These are phyloP conservation scores for Tulasnella sp. DNA, from an alignment of 768 basidiomycete species.

Conservation along the genomic window DNA sequence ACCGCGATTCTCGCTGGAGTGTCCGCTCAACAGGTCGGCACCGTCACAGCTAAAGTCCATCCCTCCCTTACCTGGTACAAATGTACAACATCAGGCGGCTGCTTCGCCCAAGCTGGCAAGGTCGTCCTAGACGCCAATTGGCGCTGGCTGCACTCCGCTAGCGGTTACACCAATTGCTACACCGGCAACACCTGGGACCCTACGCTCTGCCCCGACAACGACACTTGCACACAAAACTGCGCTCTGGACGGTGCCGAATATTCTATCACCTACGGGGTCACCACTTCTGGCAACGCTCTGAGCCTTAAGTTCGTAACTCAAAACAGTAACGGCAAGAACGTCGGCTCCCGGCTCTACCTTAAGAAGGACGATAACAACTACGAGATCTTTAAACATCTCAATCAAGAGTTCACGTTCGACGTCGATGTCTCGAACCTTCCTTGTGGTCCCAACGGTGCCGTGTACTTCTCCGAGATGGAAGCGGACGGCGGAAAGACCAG, in stretches of 20 bases:
- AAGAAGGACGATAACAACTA: conserved; percentile 32
- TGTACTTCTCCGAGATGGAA: conserved; percentile 52
- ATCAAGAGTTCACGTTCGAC: conserved; percentile 52
- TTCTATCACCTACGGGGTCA: conserved; percentile 11
- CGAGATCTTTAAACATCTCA: conserved; percentile 39
- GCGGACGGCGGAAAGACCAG: conserved; percentile 41
- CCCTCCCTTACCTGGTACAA: conserved; percentile 36
- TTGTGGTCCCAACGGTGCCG: conserved; percentile 49
- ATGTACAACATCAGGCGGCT: conserved; percentile 30
- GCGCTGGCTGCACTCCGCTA: conserved; percentile 26
- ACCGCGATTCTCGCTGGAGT: conserved; percentile 11
- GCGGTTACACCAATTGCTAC: conserved; percentile 33
- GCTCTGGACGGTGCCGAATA: conserved; percentile 25
- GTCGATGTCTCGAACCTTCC: conserved; percentile 46
- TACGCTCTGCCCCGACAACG: conserved; percentile 28
- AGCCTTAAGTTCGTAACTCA: conserved; percentile 14
- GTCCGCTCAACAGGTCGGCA: conserved; percentile 37
- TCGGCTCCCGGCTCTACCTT: conserved; percentile 32
- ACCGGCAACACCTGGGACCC: conserved; percentile 41
- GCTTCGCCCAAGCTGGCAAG: conserved; percentile 3
- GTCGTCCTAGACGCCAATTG: conserved; percentile 15
- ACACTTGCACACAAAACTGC: conserved; percentile 33
- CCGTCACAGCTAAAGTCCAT: conserved; percentile 36
- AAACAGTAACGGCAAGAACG: conserved; percentile 4
- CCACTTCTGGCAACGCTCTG: conserved; percentile 14